phyloP scores from a whole-genome alignment of 805 yeast genomes.

The Yarrowia bubula region DNA sequence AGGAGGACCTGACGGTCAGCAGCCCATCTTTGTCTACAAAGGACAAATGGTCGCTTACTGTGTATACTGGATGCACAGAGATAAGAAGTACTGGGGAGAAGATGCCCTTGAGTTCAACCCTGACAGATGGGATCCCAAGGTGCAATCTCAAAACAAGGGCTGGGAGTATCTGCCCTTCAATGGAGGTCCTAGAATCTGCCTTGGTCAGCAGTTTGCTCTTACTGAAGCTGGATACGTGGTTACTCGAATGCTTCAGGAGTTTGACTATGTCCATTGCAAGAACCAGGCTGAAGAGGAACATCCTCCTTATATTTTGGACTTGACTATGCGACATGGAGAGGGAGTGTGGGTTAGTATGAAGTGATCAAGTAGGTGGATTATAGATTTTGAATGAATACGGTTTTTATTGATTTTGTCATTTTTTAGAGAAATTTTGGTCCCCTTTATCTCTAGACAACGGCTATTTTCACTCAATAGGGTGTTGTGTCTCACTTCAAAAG shows the following conservation, averaged over 20 bases:
- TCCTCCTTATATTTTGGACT: slow-evolving; percentile 1
- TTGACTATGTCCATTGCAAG: background rate
- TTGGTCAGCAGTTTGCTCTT: slow-evolving; percentile 57
- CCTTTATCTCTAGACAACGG: no score
- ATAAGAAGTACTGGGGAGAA: slow-evolving; percentile 44
- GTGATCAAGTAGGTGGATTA: background rate
- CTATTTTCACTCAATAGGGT: no score
- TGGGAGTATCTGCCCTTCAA: slow-evolving; percentile 55
- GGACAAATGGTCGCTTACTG: slow-evolving; percentile 45
- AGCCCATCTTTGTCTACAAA: slow-evolving; percentile 46
- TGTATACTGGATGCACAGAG: slow-evolving; percentile 47
- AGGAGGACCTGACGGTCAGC: slow-evolving; percentile 46
- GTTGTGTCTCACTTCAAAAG: no score
- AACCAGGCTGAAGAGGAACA: slow-evolving; percentile 13
- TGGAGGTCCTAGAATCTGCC: slow-evolving; percentile 56
- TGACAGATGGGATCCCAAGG: slow-evolving; percentile 47
- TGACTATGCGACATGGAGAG: slow-evolving; percentile 10
- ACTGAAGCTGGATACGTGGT: slow-evolving; percentile 52
- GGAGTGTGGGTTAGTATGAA: slow-evolving; percentile 5
- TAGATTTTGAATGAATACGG: background rate
- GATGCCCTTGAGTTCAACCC: slow-evolving; percentile 48
- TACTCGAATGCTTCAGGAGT: slow-evolving; percentile 42
- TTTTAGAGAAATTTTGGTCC: no score
- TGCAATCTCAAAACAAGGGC: slow-evolving; percentile 37
- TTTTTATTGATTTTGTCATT: background rate